Base-by-base conservation (phyloP, 495 filamentous ascomycete genomes). In the Oidiodendron maius region DNA sequence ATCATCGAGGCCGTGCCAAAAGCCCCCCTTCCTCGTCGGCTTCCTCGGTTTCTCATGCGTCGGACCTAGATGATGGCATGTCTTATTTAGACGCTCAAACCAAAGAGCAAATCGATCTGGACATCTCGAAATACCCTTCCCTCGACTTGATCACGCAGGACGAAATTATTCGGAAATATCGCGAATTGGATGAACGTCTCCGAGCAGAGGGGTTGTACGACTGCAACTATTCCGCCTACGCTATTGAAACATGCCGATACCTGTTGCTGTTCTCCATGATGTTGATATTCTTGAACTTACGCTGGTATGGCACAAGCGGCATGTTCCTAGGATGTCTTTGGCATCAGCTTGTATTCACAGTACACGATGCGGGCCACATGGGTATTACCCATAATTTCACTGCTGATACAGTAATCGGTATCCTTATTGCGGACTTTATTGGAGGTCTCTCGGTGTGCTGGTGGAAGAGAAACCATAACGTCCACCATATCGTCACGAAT, bases 391-490 rank as follows among this genome's bases (percentile, higher is more conserved):
- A 96, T 61, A 67, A 81, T 59, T 96, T 89, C 64, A 80, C 83
- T 20, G 66, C 77, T 15, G 93, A 98, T 66, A 84, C 85, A 4
- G 68, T 83, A 28, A 88, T 97, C 55, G 91, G 89, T 26, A 95
- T 97, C 56, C 65, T 95, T 46, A 86, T 97, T 56, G 91, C 93
- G 18, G 82, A 95, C 61, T 98, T 86, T 56, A 69, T 91, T 2
- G 93, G 93, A 17, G 93, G 93, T 3, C 67, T 98, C n/a, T 93
- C 87, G 38, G 51, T 93, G 12, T 87, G 91, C 9, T 98, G 93
- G 93, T 98, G 93, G 93, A 98, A 98, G 64, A 76, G 79, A 45
- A 96, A 82, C 63, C 93, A 98, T 69, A 98, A 98, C 64, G 93
- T 98, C 21, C 93, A 98, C 62, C 93, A 98, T 57, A 89, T 98